Percentiles rank a stretch among this genome's conserved stretches.
These are phyloP conservation scores for Camelina neglecta DNA, from an alignment of 345 rosid genomes.

Conservation along the genomic window DNA sequence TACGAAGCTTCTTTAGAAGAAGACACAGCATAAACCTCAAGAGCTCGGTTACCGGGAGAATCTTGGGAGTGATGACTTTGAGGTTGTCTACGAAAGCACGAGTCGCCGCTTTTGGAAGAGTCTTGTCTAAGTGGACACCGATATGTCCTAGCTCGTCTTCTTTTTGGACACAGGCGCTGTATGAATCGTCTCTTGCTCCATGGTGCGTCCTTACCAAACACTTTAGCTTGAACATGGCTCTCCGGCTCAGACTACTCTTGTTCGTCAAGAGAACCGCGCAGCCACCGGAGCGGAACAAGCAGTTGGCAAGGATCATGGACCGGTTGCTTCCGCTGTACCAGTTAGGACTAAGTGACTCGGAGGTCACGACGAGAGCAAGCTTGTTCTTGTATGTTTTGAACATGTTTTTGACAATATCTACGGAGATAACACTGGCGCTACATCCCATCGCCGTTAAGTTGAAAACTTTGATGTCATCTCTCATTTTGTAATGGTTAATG, in stretches of 20 bases:
- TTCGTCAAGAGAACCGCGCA: constrained; percentile 72
- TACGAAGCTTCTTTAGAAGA: constrained; percentile 27
- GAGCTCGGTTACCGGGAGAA: constrained; percentile 58
- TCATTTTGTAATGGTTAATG: constrained; percentile 71
- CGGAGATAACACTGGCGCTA: constrained; percentile 61
- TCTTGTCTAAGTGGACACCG: constrained; percentile 60
- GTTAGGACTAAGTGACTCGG: constrained; percentile 67
- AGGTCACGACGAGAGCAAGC: constrained; percentile 66
- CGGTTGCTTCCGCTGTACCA: constrained; percentile 75
- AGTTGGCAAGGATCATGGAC: constrained; percentile 79
- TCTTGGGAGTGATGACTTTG: constrained; percentile 59
- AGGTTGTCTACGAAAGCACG: constrained; percentile 62
- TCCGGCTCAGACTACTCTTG: constrained; percentile 43
- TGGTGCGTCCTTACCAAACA: constrained; percentile 59
- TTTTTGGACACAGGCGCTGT: constrained; percentile 56
- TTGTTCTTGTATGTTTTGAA: constrained; percentile 57
- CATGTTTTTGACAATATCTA: constrained; percentile 58
- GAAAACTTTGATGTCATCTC: constrained; percentile 60
- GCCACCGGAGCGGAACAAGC: constrained; percentile 76
- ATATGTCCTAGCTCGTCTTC: constrained; percentile 61
- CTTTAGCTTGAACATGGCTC: constrained; percentile 59
- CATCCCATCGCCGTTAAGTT: constrained; percentile 83
- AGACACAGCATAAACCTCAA: constrained; percentile 40
- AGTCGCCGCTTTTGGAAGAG: constrained; percentile 61
- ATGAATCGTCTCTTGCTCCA: constrained; percentile 69